phyloP scores from a whole-genome alignment of 768 basidiomycete species.

The Russula dissimulans region DNA sequence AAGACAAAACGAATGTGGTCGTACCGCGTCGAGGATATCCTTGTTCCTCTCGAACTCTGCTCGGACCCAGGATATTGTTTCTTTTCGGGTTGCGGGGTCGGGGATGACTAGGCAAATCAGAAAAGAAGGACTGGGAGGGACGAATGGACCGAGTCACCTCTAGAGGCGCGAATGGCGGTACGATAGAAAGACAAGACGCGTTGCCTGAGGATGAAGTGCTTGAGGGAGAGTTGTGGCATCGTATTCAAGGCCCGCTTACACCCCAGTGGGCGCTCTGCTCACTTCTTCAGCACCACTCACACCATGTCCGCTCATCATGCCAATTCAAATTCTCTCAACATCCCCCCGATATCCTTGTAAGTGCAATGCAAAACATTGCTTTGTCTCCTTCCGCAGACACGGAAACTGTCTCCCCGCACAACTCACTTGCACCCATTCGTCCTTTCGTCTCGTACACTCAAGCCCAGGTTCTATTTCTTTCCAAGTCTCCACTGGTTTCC shows the following conservation, averaged over 20 bases:
- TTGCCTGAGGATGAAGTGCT: slow-evolving; percentile 66
- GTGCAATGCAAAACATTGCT: slow-evolving; percentile 10
- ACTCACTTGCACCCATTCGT: slow-evolving; percentile 19
- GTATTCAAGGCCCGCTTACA: slow-evolving; percentile 17
- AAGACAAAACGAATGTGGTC: slow-evolving; percentile 16
- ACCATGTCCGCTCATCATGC: slow-evolving; percentile 7
- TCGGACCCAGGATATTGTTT: slow-evolving; percentile 68
- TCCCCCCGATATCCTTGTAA: slow-evolving; percentile 1
- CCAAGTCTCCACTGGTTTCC: slow-evolving; percentile 67
- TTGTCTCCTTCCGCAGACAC: slow-evolving; percentile 27
- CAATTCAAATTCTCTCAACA: slow-evolving; percentile 1
- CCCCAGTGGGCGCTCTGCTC: neutral
- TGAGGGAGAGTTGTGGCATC: slow-evolving; percentile 37
- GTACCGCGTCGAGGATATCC: slow-evolving; percentile 48
- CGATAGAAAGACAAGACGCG: slow-evolving; percentile 56
- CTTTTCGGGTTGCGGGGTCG: slow-evolving; percentile 47
- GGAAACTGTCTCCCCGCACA: slow-evolving; percentile 21
- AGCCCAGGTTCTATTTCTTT: slow-evolving; percentile 54
- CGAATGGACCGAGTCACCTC: slow-evolving; percentile 35
- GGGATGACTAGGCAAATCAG: slow-evolving; percentile 44
- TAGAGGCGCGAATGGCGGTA: slow-evolving; percentile 55
- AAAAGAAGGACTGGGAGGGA: slow-evolving; percentile 3
- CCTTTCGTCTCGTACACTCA: slow-evolving; percentile 63
- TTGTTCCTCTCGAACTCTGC: slow-evolving; percentile 58
- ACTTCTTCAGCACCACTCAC: slow-evolving; percentile 1